These are phyloP conservation scores for Chlamydomonas asymmetrica DNA, from an alignment of 139 green algal genomes.

Conservation along the genomic window DNA sequence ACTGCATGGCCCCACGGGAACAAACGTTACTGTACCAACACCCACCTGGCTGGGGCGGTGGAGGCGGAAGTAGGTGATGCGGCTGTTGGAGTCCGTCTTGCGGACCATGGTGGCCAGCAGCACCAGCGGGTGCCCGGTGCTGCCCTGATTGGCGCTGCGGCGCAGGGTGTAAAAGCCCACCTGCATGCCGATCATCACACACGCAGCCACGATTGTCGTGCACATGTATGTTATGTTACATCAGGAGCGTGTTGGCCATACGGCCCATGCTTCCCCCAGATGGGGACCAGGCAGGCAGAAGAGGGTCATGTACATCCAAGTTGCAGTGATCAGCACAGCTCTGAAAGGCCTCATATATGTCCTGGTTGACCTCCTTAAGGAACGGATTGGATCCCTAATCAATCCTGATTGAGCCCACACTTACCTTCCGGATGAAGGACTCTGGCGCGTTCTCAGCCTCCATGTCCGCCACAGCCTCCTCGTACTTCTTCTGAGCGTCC, in stretches of 20 bases:
- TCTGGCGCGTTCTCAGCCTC: constrained; percentile 5
- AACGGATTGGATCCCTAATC: no score
- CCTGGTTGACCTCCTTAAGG: no score
- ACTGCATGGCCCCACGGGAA: no score
- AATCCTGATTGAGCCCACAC: no score
- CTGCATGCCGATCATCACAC: constrained; percentile 2
- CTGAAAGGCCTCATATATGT: no score
- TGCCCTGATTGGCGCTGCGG: constrained; percentile 8
- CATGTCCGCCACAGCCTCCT: constrained; percentile 23
- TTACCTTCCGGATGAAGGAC: background rate
- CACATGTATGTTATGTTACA: no score
- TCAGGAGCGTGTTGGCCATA: no score
- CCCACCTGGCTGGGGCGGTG: constrained; percentile 31
- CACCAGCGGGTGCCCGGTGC: constrained; percentile 24
- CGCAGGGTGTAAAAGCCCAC: constrained; percentile 22
- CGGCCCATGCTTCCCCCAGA: no score
- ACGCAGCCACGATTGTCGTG: background rate
- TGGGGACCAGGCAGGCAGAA: no score
- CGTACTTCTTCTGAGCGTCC: background rate
- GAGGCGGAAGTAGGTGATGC: constrained; percentile 11
- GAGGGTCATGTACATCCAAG: no score
- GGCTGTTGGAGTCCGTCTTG: background rate
- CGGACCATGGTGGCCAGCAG: constrained; percentile 24
- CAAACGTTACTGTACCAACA: no score
- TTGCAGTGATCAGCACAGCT: no score